These are phyloP conservation scores for Salix arbutifolia DNA, from an alignment of 345 rosid species.

Conservation along the genomic window DNA sequence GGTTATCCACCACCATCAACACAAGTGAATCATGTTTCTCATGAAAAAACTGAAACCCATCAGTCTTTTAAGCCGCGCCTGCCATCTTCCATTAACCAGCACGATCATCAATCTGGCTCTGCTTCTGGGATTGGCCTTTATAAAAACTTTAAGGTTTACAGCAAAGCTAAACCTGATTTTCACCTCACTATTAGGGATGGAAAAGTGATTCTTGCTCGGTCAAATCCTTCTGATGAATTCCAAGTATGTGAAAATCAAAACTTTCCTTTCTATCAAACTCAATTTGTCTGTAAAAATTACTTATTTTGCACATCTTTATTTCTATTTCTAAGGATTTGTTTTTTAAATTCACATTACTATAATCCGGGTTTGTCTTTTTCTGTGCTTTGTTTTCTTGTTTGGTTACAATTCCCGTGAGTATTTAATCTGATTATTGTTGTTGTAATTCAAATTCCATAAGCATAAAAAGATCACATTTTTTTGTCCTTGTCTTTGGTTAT, in stretches of 20 bases:
- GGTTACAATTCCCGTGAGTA: not conserved
- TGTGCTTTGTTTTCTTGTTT: not conserved
- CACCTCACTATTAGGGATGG: slow-evolving; percentile 55
- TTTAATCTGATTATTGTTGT: not conserved
- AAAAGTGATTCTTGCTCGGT: slow-evolving; percentile 55
- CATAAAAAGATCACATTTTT: not conserved
- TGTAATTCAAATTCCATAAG: not conserved
- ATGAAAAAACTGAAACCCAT: slow-evolving; percentile 28
- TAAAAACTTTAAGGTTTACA: slow-evolving; percentile 50
- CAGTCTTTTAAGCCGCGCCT: slow-evolving; percentile 33
- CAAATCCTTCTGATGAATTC: slow-evolving; percentile 50
- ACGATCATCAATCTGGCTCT: slow-evolving; percentile 24
- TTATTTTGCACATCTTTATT: not conserved
- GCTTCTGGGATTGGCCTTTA: slow-evolving; percentile 36
- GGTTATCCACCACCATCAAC: slow-evolving; percentile 27
- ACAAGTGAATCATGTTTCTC: slow-evolving; percentile 47
- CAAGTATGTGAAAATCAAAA: slow-evolving; percentile 36
- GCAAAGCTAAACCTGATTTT: slow-evolving; percentile 57
- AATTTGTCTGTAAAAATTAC: not conserved
- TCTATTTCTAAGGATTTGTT: not conserved
- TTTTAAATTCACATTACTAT: not conserved
- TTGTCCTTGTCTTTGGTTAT: not conserved
- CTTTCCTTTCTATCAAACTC: slow-evolving; percentile 1
- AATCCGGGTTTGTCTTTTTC: not conserved
- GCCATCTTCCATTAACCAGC: slow-evolving; percentile 39